Evolutionary conservation across 164 flowering plant genomes (phyloP).

Genomic region (Platanus orientalis): DNA sequence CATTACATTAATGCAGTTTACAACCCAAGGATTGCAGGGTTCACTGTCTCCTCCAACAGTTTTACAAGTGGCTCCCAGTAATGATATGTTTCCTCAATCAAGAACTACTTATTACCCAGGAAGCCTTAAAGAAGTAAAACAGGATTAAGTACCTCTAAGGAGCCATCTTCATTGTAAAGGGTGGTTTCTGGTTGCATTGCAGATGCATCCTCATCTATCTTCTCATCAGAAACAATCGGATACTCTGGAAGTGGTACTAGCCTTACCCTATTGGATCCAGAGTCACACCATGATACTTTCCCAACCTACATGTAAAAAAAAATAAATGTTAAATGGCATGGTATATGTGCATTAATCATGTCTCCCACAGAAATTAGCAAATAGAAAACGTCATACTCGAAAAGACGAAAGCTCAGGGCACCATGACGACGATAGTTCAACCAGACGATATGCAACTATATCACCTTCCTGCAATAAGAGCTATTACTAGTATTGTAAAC

Average conservation of each 20-base stretch:
- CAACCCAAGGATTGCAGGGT: not conserved
- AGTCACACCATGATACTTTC: slow-evolving; percentile 43
- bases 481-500: not conserved
- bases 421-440: slow-evolving; percentile 88
- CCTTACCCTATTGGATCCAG: slow-evolving; percentile 36
- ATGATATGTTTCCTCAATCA: too few species aligned
- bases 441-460: slow-evolving; percentile 77
- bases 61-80: not conserved
- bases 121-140: not conserved
- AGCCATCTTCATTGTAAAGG: slow-evolving; percentile 79
- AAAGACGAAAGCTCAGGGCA: slow-evolving; percentile 80
- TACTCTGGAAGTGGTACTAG: slow-evolving; percentile 58
- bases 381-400: slow-evolving; percentile 44
- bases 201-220: slow-evolving; percentile 37
- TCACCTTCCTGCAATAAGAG: slow-evolving; percentile 67
- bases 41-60: not conserved
- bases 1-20: too few species aligned
- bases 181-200: slow-evolving; percentile 32
- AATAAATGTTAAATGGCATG: slow-evolving; percentile 1
- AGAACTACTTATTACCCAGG: not conserved
- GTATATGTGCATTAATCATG: not conserved
- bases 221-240: slow-evolving; percentile 45
- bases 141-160: slow-evolving; percentile 58
- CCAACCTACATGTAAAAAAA: slow-evolving; percentile 60
- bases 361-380: not conserved